Evolutionary conservation across 495 filamentous ascomycete species (phyloP), one percentile per base, ranked within the genome.

Genomic region (Stereocaulon alpinum): DNA sequence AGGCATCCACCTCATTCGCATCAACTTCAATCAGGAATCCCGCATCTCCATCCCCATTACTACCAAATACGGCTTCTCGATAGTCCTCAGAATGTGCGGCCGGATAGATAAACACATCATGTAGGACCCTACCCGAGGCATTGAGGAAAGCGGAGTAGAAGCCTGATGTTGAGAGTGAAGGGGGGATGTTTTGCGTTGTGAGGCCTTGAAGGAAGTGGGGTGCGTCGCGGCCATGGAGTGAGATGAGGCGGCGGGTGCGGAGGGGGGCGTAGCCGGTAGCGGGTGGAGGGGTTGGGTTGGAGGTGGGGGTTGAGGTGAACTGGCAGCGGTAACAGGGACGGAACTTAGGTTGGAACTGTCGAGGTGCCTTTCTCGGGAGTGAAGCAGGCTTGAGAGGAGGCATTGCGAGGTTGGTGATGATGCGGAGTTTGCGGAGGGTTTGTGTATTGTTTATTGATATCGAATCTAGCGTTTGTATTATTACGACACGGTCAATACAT

Each of bases 81-180:
- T 68, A 63, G 48, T 32, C 56, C 34, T 20, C 24, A 32, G 61
- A 65, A 29, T 61, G 55, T 11, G 61, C 17, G 15, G 64, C 60
- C 4, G 83, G 84, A 75, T 93, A 96, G 32, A 98, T 76, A 73
- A 96, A 95, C 29, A 88, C 87, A 70, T 98, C 93, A 71, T 91
- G 81, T 29, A 96, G 74, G 11, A 96, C 76, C 43, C 89, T 80
- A 45, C 93, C 91, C 63, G 85, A 81, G 20, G 89, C 89, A 63
- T 84, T 95, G 14, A 98, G 80, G 67, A 98, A 96, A 2, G 83
- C 87, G 24, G 81, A 75, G 73, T 94, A 96, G 68, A 82, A 82
- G 17, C 82, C 68, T 70, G 30, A 60, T 67, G 27, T 60, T 44
- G 17, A 22, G 3, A 0, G 61, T 66, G 58, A 61, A 66, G 67